phyloP scores from a whole-genome alignment of 148 eudicot species.

The Rhododendron ovatum region DNA sequence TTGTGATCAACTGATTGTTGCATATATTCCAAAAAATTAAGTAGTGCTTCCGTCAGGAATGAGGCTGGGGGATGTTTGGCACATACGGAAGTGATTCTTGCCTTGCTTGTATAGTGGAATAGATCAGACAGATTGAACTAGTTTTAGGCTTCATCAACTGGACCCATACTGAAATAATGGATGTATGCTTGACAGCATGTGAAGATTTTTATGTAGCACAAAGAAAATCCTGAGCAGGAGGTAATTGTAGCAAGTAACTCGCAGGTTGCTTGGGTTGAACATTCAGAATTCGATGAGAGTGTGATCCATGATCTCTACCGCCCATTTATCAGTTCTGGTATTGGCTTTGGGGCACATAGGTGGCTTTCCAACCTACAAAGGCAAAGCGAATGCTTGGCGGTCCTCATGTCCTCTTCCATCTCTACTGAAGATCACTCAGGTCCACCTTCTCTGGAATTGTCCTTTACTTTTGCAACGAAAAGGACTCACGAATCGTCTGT shows the following conservation, averaged over 20 bases:
- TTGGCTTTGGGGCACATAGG: constrained; percentile 69
- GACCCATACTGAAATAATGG: too few relatives aligned
- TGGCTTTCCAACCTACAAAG: constrained; percentile 66
- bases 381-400: constrained; percentile 45
- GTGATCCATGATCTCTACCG: constrained; percentile 41
- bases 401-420: constrained; percentile 29
- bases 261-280: constrained; percentile 91
- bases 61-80: too few relatives aligned
- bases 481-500: background rate
- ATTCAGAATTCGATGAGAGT: constrained; percentile 61
- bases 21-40: too few relatives aligned
- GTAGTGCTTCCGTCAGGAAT: too few relatives aligned
- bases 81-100: too few relatives aligned
- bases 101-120: too few relatives aligned
- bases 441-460: background rate
- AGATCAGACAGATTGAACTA: too few relatives aligned
- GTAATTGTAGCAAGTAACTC: constrained; percentile 3
- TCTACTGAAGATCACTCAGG: constrained; percentile 32
- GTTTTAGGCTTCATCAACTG: too few relatives aligned
- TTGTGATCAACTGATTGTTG: too few relatives aligned
- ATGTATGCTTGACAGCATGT: background rate
- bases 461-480: constrained; percentile 10
- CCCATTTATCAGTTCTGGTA: constrained; percentile 57
- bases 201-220: background rate
- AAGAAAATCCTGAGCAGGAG: background rate